Conservation (phyloP, 371 early-diverging fungal genomes). For the Mucor circinelloides region DNA sequence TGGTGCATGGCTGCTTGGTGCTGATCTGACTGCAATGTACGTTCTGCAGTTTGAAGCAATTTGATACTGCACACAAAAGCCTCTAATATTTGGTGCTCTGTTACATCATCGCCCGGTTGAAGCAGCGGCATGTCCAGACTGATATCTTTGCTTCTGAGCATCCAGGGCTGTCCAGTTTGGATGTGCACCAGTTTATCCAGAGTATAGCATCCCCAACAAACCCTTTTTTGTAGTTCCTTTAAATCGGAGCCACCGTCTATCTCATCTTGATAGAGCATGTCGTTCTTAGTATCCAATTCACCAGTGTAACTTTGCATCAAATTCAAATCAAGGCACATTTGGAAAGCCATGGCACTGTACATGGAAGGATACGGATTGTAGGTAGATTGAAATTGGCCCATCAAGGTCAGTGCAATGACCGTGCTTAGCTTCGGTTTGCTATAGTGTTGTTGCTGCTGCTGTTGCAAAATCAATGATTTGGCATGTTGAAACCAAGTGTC, state of each 20-base stretch:
- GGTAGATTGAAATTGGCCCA: conserved; percentile 27
- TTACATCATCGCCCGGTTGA: conserved; percentile 32
- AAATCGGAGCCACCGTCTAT: conserved; percentile 12
- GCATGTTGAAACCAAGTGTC: conserved; percentile 37
- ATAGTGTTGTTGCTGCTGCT: background rate
- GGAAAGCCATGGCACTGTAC: conserved; percentile 36
- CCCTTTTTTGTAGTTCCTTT: conserved; percentile 25
- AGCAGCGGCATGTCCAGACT: conserved; percentile 33
- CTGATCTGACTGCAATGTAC: conserved; percentile 13
- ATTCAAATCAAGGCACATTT: conserved; percentile 34
- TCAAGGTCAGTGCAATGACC: conserved; percentile 25
- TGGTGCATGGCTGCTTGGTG: conserved; percentile 9
- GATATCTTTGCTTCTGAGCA: conserved; percentile 26
- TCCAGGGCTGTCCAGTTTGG: conserved; percentile 30
- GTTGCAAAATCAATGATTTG: background rate
- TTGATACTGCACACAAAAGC: conserved; percentile 31
- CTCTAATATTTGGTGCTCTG: conserved; percentile 30
- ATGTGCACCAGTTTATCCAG: conserved; percentile 32
- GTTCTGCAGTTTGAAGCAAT: conserved; percentile 29
- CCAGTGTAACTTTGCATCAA: conserved; percentile 22
- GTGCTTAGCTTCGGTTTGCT: conserved; percentile 26
- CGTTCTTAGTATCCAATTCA: background rate
- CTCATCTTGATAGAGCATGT: background rate
- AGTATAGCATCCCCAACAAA: conserved; percentile 39
- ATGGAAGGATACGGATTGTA: conserved; percentile 9